Conservation (phyloP, 2,329 filamentous ascomycete genomes). For the Xylariaceae sp. region DNA sequence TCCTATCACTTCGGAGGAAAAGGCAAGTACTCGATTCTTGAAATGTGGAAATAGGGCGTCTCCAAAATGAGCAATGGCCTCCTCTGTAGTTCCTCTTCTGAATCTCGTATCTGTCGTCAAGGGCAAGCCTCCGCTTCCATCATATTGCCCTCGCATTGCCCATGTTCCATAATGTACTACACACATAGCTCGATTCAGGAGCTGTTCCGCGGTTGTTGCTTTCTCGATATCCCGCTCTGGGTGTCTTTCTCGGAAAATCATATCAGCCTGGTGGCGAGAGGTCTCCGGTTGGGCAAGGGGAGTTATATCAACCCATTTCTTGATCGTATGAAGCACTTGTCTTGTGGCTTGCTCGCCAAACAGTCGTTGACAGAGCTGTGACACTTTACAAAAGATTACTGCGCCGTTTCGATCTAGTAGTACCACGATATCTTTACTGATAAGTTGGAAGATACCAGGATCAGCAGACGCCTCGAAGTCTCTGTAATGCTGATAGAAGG, state of each 20-base stretch:
- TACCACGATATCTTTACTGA: constrained; percentile 8
- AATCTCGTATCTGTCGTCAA: constrained; percentile 2
- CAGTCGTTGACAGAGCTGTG: constrained; percentile 2
- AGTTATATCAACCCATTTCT: constrained; percentile 4
- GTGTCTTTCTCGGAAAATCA: constrained; percentile 6
- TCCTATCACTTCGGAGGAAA: constrained; percentile 7
- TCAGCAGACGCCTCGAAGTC: constrained; percentile 5
- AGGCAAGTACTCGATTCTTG: constrained; percentile 1
- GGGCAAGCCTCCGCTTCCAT: too few species aligned
- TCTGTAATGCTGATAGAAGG: constrained; percentile 11
- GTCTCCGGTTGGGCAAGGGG: constrained; percentile 3
- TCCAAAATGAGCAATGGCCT: background rate
- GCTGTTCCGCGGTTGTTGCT: constrained; percentile 5
- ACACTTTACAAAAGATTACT: constrained; percentile 5
- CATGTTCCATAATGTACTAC: constrained; percentile 10
- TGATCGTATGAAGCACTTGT: constrained; percentile 3
- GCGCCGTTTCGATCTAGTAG: constrained; percentile 7
- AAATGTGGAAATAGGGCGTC: constrained; percentile 1
- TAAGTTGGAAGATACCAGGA: constrained; percentile 1
- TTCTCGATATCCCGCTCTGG: constrained; percentile 9
- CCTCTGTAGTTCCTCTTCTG: background rate
- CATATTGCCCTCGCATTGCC: constrained; percentile 1
- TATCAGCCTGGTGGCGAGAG: constrained; percentile 5
- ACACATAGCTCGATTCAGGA: constrained; percentile 7
- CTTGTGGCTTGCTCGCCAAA: background rate